phyloP scores from a whole-genome alignment of 768 basidiomycete species.

The Auricularia auricula-judae region DNA sequence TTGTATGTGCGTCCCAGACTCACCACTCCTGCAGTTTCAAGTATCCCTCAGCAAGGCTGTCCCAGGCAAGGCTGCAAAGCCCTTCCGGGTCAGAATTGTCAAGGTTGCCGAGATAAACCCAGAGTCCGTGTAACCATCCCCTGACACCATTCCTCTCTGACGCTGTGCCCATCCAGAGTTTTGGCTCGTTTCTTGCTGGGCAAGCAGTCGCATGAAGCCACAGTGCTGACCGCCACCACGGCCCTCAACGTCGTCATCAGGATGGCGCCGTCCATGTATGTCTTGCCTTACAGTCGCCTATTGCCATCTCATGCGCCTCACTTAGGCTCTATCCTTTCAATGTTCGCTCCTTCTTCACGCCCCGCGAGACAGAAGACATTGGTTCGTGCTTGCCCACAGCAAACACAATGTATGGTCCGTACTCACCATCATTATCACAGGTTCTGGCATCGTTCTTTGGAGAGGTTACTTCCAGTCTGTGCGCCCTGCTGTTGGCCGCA shows the following conservation, averaged over 20 bases:
- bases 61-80: conserved; percentile 32
- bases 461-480: conserved; percentile 72
- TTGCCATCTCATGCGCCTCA: background rate
- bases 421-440: conserved; percentile 28
- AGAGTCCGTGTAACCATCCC: conserved; percentile 23
- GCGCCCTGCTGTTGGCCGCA: conserved; percentile 49
- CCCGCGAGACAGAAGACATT: conserved; percentile 34
- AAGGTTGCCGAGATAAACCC: conserved; percentile 52
- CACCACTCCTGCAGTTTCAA: conserved; percentile 36
- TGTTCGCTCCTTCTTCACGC: conserved; percentile 62
- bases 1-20: background rate
- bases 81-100: conserved; percentile 53
- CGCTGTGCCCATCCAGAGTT: conserved; percentile 29
- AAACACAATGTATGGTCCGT: no score
- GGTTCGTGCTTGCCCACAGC: conserved; percentile 11
- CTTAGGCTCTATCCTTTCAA: conserved; percentile 50
- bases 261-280: conserved; percentile 51
- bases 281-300: background rate
- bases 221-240: conserved; percentile 55
- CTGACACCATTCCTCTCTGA: no score
- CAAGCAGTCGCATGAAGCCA: conserved; percentile 55
- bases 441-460: conserved; percentile 55
- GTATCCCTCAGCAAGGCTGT: conserved; percentile 38
- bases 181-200: conserved; percentile 54
- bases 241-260: conserved; percentile 66